These are phyloP conservation scores for Blastomyces emzantsi DNA, from an alignment of 2,329 filamentous ascomycete species.

Conservation along the genomic window DNA sequence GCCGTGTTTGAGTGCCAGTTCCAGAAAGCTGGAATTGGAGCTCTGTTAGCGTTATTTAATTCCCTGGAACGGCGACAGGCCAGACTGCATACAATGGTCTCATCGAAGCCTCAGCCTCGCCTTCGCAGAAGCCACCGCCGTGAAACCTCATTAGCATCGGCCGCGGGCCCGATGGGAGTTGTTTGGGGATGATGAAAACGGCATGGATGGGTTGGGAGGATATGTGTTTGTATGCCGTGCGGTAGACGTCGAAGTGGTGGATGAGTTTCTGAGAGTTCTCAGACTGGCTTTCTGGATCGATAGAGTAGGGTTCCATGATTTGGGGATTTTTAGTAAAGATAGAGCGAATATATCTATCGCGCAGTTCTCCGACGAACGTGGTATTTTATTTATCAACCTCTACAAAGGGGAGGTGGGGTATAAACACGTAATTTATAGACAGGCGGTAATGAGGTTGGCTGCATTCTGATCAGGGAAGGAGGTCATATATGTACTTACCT, in stretches of 20 bases:
- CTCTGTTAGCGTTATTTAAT: not conserved
- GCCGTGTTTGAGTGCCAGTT: constrained; percentile 11
- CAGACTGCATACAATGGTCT: constrained; percentile 4
- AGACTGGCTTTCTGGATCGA: not conserved
- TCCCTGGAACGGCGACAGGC: not conserved
- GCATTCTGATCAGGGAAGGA: too few relatives aligned
- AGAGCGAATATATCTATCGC: not conserved
- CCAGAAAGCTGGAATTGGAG: constrained; percentile 7
- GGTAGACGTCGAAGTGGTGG: not conserved
- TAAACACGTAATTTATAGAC: not conserved
- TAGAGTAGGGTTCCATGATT: not conserved
- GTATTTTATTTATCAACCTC: not conserved
- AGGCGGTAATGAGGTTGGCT: not conserved
- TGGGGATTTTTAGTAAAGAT: not conserved
- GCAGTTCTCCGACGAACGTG: not conserved
- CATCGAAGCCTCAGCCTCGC: not conserved
- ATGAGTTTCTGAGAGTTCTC: constrained; percentile 6
- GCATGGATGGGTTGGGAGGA: not conserved
- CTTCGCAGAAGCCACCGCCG: not conserved
- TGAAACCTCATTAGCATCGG: not conserved
- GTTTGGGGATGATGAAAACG: not conserved
- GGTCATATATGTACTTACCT: too few relatives aligned
- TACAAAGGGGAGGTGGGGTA: not conserved
- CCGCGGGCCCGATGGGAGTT: not conserved
- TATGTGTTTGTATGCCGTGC: not conserved